Conservation (phyloP, 169 alveolate genomes). For the Plasmodium relictum region DNA sequence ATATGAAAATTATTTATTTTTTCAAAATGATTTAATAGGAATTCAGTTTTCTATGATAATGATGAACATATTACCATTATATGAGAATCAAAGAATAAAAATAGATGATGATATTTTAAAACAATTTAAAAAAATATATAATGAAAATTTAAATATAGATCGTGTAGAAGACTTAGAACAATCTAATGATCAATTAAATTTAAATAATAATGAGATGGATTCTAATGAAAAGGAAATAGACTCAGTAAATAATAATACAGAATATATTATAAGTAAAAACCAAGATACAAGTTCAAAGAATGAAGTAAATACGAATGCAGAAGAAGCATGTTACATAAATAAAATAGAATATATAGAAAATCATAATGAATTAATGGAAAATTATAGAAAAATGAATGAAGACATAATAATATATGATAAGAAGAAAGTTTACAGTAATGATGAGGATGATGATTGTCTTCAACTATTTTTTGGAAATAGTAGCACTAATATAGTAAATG, state of each 20-base stretch:
- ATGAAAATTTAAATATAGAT: not conserved
- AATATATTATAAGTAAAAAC: not conserved
- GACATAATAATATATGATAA: constrained; percentile 4
- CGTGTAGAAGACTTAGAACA: not conserved
- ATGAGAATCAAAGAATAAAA: constrained; percentile 22
- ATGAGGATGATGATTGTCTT: constrained; percentile 5
- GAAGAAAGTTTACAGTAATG: not conserved
- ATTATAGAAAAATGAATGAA: not conserved
- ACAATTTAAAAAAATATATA: not conserved
- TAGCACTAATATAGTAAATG: not conserved
- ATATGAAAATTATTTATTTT: constrained; percentile 40
- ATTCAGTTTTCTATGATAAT: constrained; percentile 53
- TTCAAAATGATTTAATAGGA: constrained; percentile 65
- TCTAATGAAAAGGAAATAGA: not conserved
- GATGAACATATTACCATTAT: constrained; percentile 68
- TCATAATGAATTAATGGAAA: not conserved
- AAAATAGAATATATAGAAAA: constrained; percentile 11
- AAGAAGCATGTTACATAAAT: not conserved
- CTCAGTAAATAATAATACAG: not conserved
- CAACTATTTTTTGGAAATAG: not conserved
- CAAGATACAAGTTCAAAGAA: not conserved
- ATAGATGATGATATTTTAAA: not conserved
- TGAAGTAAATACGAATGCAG: not conserved
- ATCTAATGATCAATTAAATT: not conserved
- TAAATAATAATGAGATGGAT: not conserved